These are phyloP conservation scores for Calonectria pauciramosa DNA, from an alignment of 2,329 filamentous ascomycete genomes.

Conservation along the genomic window DNA sequence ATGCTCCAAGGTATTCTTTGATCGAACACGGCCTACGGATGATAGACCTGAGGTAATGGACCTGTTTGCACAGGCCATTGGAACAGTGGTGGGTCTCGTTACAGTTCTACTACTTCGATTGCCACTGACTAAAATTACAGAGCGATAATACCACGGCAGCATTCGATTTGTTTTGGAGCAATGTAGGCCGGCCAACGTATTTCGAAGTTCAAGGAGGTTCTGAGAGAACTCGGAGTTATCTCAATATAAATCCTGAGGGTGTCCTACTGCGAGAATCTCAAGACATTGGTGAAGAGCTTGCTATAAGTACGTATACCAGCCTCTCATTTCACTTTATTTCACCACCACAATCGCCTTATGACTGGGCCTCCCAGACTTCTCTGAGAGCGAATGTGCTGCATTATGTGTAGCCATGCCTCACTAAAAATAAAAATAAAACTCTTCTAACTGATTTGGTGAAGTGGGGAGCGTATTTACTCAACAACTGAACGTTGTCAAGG, in stretches of 20 bases:
- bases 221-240: background rate
- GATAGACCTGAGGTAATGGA: slow-evolving; percentile 4
- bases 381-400: background rate
- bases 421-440: background rate
- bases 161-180: background rate
- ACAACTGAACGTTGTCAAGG: background rate
- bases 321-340: background rate
- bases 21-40: slow-evolving; percentile 46
- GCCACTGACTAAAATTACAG: background rate
- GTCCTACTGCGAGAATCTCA: background rate
- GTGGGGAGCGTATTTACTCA: background rate
- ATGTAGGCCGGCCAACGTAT: background rate
- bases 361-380: background rate
- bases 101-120: background rate
- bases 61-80: background rate
- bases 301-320: background rate
- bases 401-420: background rate
- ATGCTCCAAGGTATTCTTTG: slow-evolving; percentile 57
- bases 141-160: background rate
- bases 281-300: background rate
- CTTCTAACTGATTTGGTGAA: background rate
- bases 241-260: background rate
- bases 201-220: background rate
- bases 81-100: background rate
- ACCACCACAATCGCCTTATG: background rate